A percentile compares a stretch with the other conserved stretches of the same genome.
These are phyloP conservation scores for Posidonia oceanica DNA, from an alignment of 116 monocot species.

Conservation along the genomic window DNA sequence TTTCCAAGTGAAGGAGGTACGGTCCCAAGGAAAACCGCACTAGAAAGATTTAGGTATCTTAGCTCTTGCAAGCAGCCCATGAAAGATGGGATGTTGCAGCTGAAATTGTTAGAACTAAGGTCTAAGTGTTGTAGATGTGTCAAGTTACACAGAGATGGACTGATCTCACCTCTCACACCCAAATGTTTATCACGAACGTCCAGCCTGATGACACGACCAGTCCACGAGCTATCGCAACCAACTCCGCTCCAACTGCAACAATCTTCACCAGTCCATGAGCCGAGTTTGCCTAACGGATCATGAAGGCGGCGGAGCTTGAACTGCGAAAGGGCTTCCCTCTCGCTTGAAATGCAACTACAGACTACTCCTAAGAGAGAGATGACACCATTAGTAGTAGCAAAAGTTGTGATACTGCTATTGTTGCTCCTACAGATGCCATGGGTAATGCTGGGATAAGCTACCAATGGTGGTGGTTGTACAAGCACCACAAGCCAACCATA, in stretches of 20 bases:
- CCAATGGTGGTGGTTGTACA: no score
- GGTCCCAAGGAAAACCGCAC: background rate
- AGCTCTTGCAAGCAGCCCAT: constrained; percentile 13
- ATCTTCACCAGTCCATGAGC: constrained; percentile 15
- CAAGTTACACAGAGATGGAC: constrained; percentile 13
- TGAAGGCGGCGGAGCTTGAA: constrained; percentile 5
- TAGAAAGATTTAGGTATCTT: constrained; percentile 26
- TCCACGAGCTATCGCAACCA: constrained; percentile 7
- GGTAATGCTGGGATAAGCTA: no score
- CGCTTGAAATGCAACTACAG: background rate
- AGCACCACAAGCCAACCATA: no score
- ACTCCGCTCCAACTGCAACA: constrained; percentile 21
- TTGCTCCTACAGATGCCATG: no score
- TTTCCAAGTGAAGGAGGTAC: constrained; percentile 30
- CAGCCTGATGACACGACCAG: constrained; percentile 12
- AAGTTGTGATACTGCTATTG: no score
- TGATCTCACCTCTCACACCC: constrained; percentile 13
- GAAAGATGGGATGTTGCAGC: constrained; percentile 9
- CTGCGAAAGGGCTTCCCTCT: background rate
- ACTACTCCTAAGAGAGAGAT: no score
- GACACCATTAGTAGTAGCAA: no score
- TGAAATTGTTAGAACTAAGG: constrained; percentile 20
- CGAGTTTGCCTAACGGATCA: constrained; percentile 7
- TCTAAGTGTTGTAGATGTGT: constrained; percentile 14
- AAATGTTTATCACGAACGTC: constrained; percentile 5